Evolutionary conservation across 441 rosid genomes (phyloP).

Genomic region (Eutrema salsugineum): DNA sequence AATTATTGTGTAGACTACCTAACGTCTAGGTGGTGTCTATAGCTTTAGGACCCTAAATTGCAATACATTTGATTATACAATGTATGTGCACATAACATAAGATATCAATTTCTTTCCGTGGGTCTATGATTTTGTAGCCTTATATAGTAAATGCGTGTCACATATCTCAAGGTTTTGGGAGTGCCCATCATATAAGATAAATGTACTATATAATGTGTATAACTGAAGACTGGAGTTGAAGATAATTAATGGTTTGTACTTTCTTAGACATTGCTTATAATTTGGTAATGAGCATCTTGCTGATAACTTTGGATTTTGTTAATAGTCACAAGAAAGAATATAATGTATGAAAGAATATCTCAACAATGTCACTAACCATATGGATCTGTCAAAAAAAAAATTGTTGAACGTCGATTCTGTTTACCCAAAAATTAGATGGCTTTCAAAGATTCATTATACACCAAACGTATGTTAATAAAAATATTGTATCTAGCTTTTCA

Average conservation of each 20-base stretch:
- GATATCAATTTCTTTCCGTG: constrained; percentile 21
- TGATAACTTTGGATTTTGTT: background rate
- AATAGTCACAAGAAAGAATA: background rate
- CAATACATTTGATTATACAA: constrained; percentile 11
- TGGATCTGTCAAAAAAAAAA: no score
- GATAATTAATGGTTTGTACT: background rate
- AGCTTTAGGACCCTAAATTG: constrained; percentile 1
- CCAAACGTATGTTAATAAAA: no score
- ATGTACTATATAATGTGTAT: background rate
- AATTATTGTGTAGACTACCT: constrained; percentile 14
- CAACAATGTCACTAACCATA: no score
- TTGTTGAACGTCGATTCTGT: no score
- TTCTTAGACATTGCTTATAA: background rate
- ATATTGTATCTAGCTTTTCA: no score
- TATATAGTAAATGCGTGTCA: constrained; percentile 13
- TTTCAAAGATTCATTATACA: no score
- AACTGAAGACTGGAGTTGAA: background rate
- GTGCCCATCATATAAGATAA: background rate
- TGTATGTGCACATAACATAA: constrained; percentile 14
- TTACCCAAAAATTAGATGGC: no score
- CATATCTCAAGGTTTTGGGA: constrained; percentile 18
- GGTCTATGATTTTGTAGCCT: constrained; percentile 28
- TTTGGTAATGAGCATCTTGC: background rate
- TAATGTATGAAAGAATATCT: background rate
- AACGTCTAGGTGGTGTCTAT: background rate